Percentiles rank a stretch among this genome's conserved stretches.
Evolutionary conservation across 805 yeast species (phyloP).

Genomic region (Torulaspora indica): DNA sequence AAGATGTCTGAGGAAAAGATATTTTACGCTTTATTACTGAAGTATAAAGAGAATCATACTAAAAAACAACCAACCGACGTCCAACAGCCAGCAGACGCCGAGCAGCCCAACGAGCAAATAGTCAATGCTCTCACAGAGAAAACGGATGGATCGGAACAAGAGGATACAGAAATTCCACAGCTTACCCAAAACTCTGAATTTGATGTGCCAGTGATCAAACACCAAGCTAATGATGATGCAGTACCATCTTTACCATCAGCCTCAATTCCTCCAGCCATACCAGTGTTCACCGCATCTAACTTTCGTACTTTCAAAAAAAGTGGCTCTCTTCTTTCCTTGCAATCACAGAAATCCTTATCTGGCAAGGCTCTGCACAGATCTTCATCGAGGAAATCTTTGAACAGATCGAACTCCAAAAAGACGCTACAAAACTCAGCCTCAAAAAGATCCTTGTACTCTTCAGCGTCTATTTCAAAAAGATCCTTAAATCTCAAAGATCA

Average conservation of each 20-base stretch:
- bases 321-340: slow-evolving; percentile 19
- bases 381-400: slow-evolving; percentile 21
- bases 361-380: slow-evolving; percentile 11
- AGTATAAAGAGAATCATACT: slow-evolving; percentile 67
- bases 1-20: slow-evolving; percentile 70
- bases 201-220: slow-evolving; percentile 24
- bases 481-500: slow-evolving; percentile 34
- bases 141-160: background rate
- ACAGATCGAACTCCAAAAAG: slow-evolving; percentile 13
- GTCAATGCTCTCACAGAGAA: background rate
- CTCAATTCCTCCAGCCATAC: slow-evolving; percentile 18
- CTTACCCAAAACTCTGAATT: slow-evolving; percentile 33
- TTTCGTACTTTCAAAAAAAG: slow-evolving; percentile 29
- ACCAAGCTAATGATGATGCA: slow-evolving; percentile 5
- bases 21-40: slow-evolving; percentile 68
- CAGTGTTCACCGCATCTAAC: slow-evolving; percentile 29
- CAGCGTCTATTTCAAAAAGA: slow-evolving; percentile 35
- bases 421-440: slow-evolving; percentile 32
- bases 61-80: slow-evolving; percentile 1
- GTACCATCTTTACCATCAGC: slow-evolving; percentile 14
- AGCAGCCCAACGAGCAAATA: background rate
- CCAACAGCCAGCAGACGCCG: background rate
- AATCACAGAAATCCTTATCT: slow-evolving; percentile 16
- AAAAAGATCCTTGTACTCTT: slow-evolving; percentile 34
- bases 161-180: slow-evolving; percentile 25